phyloP scores from a whole-genome alignment of 2,329 filamentous ascomycete genomes.

The Neophaeococcomyces mojaviensis region DNA sequence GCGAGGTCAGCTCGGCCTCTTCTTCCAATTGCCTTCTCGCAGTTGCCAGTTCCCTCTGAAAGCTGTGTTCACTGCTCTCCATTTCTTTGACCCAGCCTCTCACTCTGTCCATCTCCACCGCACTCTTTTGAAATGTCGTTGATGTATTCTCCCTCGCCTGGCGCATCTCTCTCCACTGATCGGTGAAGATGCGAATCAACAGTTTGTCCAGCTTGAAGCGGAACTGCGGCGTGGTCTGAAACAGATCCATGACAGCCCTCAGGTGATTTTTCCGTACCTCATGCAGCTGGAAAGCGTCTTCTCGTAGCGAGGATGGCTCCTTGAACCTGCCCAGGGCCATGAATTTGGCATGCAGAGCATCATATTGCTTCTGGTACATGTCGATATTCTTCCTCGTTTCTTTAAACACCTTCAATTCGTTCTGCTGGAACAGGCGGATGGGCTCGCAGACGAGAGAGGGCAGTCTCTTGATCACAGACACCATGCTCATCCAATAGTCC shows the following conservation, averaged over 20 bases:
- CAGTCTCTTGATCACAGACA: slow-evolving; percentile 68
- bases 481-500: slow-evolving; percentile 76
- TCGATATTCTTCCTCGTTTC: slow-evolving; percentile 72
- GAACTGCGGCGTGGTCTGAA: slow-evolving; percentile 76
- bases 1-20: slow-evolving; percentile 58
- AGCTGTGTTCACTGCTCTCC: slow-evolving; percentile 77
- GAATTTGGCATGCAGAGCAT: slow-evolving; percentile 73
- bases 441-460: slow-evolving; percentile 74
- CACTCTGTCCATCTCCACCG: slow-evolving; percentile 79
- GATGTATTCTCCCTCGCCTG: slow-evolving; percentile 58
- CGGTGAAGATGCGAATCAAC: slow-evolving; percentile 73
- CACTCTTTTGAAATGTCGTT: slow-evolving; percentile 58
- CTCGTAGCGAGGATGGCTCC: slow-evolving; percentile 79
- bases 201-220: slow-evolving; percentile 77
- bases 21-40: slow-evolving; percentile 79
- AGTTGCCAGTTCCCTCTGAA: slow-evolving; percentile 70
- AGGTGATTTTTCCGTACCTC: slow-evolving; percentile 87
- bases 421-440: slow-evolving; percentile 66
- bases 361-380: slow-evolving; percentile 72
- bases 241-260: slow-evolving; percentile 89
- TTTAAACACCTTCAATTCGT: slow-evolving; percentile 78
- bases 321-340: slow-evolving; percentile 83
- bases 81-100: slow-evolving; percentile 91
- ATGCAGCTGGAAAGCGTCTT: slow-evolving; percentile 93
- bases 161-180: slow-evolving; percentile 83